phyloP scores from a whole-genome alignment of 2,329 filamentous ascomycete species.

The Colletotrichum sp. region DNA sequence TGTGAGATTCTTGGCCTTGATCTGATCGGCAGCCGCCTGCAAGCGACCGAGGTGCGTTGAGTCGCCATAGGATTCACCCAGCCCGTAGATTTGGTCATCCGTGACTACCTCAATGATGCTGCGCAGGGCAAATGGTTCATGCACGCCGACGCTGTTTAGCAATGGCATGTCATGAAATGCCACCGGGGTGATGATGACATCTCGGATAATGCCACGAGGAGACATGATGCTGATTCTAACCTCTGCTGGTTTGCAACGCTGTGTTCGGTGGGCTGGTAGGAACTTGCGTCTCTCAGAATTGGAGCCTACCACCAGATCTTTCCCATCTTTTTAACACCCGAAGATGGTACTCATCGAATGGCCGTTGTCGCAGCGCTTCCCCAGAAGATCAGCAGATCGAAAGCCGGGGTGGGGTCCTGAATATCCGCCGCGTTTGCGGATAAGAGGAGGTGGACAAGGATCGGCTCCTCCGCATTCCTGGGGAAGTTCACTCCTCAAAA shows the following conservation, averaged over 20 bases:
- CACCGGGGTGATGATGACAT: constrained; percentile 46
- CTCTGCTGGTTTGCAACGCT: background rate
- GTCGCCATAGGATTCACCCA: constrained; percentile 47
- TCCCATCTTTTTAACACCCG: background rate
- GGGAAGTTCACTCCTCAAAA: background rate
- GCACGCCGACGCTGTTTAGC: constrained; percentile 47
- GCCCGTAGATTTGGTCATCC: constrained; percentile 35
- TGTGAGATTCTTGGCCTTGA: constrained; percentile 28
- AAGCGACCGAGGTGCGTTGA: constrained; percentile 39
- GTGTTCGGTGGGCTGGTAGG: background rate
- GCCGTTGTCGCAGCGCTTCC: background rate
- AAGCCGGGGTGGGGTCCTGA: background rate
- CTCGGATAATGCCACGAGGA: constrained; percentile 33
- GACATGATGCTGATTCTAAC: constrained; percentile 26
- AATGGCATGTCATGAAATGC: constrained; percentile 50
- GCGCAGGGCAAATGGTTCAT: constrained; percentile 46
- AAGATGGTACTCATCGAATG: background rate
- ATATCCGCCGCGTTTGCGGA: constrained; percentile 1
- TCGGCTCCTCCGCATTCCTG: background rate
- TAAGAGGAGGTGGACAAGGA: constrained; percentile 2
- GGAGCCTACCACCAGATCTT: background rate
- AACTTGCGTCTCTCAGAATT: background rate
- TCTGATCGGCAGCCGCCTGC: constrained; percentile 31
- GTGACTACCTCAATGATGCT: constrained; percentile 45
- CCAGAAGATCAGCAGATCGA: background rate